Conservation (phyloP, 2,329 filamentous ascomycete species). For the Magnaporthales sp. region DNA sequence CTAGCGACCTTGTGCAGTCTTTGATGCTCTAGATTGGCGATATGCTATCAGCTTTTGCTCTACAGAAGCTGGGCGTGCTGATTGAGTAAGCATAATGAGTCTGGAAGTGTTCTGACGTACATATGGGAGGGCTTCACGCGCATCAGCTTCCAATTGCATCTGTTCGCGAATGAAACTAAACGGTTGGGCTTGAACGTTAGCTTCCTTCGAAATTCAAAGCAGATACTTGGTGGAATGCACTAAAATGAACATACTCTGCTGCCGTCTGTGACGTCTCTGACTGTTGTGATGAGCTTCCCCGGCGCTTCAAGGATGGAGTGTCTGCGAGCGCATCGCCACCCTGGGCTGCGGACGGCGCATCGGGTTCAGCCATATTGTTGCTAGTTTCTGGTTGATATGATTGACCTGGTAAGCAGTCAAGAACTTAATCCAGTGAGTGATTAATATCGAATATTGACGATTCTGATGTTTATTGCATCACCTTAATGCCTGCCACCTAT, state of each 20-base stretch:
- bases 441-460: background rate
- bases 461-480: background rate
- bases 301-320: slow-evolving; percentile 28
- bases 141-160: slow-evolving; percentile 86
- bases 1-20: slow-evolving; percentile 83
- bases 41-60: background rate
- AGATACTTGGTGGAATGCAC: no score
- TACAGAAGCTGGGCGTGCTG: background rate
- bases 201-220: background rate
- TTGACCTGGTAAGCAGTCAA: no score
- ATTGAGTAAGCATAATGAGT: background rate
- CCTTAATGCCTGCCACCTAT: background rate
- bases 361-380: slow-evolving; percentile 4
- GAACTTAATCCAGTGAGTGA: background rate
- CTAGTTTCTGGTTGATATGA: background rate
- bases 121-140: slow-evolving; percentile 89
- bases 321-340: slow-evolving; percentile 36
- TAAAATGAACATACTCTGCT: slow-evolving; percentile 44
- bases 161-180: slow-evolving; percentile 78
- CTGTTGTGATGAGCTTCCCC: slow-evolving; percentile 52
- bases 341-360: slow-evolving; percentile 8
- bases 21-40: slow-evolving; percentile 67
- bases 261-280: slow-evolving; percentile 63
- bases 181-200: background rate
- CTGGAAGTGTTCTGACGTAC: slow-evolving; percentile 36